These are phyloP conservation scores for Diatrype stigma DNA, from an alignment of 2,329 filamentous ascomycete species.

Conservation along the genomic window DNA sequence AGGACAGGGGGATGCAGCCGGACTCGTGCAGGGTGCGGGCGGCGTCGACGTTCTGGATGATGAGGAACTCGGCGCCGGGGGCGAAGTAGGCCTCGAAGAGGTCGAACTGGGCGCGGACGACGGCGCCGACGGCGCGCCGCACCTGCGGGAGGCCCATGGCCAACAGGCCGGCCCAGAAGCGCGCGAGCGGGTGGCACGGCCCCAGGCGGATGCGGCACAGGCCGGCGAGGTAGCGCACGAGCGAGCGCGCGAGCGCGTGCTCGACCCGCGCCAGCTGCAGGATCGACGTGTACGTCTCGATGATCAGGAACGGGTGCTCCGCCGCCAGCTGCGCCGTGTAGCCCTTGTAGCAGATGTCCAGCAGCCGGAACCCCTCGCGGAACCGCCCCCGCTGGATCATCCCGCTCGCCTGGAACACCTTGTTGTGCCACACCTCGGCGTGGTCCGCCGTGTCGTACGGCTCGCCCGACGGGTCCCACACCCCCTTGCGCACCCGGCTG, in stretches of 20 bases:
- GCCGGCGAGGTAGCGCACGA: conserved; percentile 5
- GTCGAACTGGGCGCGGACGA: conserved; percentile 1
- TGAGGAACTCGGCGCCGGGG: neutral
- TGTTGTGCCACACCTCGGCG: neutral
- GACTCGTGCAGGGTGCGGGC: neutral
- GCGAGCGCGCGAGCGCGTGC: conserved; percentile 3
- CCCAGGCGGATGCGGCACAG: conserved; percentile 6
- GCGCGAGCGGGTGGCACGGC: conserved; percentile 2
- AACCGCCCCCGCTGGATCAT: neutral
- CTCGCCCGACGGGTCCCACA: neutral
- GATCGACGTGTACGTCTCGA: neutral
- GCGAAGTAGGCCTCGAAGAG: neutral
- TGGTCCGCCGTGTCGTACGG: neutral
- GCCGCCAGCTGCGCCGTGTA: neutral
- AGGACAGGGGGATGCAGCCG: neutral
- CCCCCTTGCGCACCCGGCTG: neutral
- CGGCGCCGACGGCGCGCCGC: neutral
- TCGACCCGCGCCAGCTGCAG: conserved; percentile 1
- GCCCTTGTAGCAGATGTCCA: conserved; percentile 1
- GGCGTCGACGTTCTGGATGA: neutral
- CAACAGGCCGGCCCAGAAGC: conserved; percentile 3
- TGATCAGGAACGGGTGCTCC: conserved; percentile 4
- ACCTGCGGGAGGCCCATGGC: conserved; percentile 1
- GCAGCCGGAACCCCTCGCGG: conserved; percentile 1
- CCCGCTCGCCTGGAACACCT: neutral